Evolutionary conservation across 257 asterid species (phyloP).

Genomic region (Petrea volubilis): DNA sequence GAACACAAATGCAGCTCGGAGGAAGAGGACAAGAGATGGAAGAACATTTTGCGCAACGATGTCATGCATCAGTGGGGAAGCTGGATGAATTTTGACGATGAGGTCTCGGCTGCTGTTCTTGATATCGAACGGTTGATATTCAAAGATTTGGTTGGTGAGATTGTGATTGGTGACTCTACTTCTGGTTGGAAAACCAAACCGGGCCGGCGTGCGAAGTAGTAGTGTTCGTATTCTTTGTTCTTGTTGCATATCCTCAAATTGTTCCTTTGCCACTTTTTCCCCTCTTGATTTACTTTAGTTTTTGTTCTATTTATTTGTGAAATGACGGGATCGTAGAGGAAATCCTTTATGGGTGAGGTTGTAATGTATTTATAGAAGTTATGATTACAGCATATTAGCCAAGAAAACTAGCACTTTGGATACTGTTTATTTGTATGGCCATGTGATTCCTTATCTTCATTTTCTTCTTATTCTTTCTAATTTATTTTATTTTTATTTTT

Average conservation of each 20-base stretch:
- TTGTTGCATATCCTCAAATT: neutral
- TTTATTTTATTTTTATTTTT: too few relatives aligned
- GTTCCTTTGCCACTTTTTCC: neutral
- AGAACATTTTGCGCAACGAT: constrained; percentile 46
- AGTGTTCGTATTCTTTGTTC: neutral
- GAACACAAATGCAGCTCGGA: constrained; percentile 33
- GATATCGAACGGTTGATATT: constrained; percentile 66
- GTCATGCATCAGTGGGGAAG: constrained; percentile 44
- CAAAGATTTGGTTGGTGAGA: constrained; percentile 63
- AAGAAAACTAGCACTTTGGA: neutral
- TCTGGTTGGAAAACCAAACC: constrained; percentile 41
- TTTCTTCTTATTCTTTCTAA: too few relatives aligned
- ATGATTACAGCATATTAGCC: neutral
- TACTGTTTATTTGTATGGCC: too few relatives aligned
- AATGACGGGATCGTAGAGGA: neutral
- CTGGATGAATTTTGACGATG: constrained; percentile 45
- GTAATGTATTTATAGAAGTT: neutral
- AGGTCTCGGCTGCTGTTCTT: constrained; percentile 50
- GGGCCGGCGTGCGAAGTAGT: constrained; percentile 40
- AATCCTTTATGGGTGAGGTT: neutral
- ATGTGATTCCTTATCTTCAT: too few relatives aligned
- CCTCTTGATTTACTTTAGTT: neutral
- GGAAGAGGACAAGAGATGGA: constrained; percentile 55
- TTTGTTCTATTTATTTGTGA: neutral
- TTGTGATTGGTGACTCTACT: constrained; percentile 56